Conservation (phyloP, 2,329 filamentous ascomycete genomes). For the Clonostachys rhizophaga region DNA sequence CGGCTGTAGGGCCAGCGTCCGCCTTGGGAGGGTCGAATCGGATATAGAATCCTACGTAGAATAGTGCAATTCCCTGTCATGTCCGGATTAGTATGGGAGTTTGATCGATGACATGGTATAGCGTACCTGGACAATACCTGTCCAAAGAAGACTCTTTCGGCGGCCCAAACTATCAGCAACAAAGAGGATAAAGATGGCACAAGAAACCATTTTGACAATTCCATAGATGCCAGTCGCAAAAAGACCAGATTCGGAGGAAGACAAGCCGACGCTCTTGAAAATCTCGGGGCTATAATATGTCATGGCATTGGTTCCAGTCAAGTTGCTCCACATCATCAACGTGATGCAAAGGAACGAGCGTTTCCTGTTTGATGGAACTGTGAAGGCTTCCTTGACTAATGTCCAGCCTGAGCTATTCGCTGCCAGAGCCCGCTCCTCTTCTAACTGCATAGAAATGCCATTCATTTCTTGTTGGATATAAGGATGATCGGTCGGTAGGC, state of each 20-base stretch:
- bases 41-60: not conserved
- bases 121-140: not conserved
- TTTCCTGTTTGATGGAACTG: slow-evolving; percentile 44
- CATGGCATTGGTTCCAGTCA: slow-evolving; percentile 39
- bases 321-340: slow-evolving; percentile 51
- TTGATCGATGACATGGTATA: not conserved
- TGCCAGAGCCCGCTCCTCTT: slow-evolving; percentile 21
- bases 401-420: slow-evolving; percentile 35
- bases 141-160: slow-evolving; percentile 21
- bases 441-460: slow-evolving; percentile 27
- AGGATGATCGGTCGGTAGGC: slow-evolving; percentile 32
- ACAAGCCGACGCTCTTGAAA: slow-evolving; percentile 34
- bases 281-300: slow-evolving; percentile 44
- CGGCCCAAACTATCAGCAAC: slow-evolving; percentile 46
- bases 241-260: slow-evolving; percentile 28
- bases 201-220: slow-evolving; percentile 43
- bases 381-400: slow-evolving; percentile 55
- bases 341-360: slow-evolving; percentile 38
- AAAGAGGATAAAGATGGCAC: slow-evolving; percentile 13
- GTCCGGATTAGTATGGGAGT: not conserved
- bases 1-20: not conserved
- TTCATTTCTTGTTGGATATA: slow-evolving; percentile 34
- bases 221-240: slow-evolving; percentile 55
- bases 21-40: not conserved
- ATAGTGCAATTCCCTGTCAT: not conserved